Conservation (phyloP, 345 rosid genomes). For the Citrus trifoliata region DNA sequence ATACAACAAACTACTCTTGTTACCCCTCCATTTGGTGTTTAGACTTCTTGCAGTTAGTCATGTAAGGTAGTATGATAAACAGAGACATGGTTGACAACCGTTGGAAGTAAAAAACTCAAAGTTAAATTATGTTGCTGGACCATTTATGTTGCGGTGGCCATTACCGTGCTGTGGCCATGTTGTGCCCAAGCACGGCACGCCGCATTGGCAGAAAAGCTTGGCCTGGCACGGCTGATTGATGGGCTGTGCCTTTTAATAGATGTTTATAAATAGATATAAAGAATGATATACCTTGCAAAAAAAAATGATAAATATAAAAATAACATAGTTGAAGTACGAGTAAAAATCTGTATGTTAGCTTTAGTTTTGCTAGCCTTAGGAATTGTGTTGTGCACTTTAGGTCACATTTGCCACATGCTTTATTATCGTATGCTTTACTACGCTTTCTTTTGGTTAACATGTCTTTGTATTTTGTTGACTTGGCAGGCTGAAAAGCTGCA, state of each 20-base stretch:
- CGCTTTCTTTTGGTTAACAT: neutral
- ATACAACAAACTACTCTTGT: neutral
- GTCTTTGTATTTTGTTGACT: conserved; percentile 11
- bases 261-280: too few species aligned
- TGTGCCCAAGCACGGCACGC: too few species aligned
- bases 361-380: neutral
- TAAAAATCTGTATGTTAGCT: neutral
- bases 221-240: too few species aligned
- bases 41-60: neutral
- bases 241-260: too few species aligned
- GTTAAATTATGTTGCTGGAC: neutral
- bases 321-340: neutral
- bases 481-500: conserved; percentile 78
- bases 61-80: neutral
- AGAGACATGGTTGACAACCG: neutral
- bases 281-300: too few species aligned
- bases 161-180: too few species aligned
- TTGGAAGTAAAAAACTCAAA: neutral
- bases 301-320: too few species aligned
- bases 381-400: neutral
- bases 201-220: too few species aligned
- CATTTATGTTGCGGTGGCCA: too few species aligned
- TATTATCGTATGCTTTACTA: neutral
- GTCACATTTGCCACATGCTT: neutral
- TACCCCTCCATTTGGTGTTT: neutral